A percentile compares a stretch with the other conserved stretches of the same genome.
Conservation (phyloP, 139 green algal species). For the Chloropicon primus region DNA sequence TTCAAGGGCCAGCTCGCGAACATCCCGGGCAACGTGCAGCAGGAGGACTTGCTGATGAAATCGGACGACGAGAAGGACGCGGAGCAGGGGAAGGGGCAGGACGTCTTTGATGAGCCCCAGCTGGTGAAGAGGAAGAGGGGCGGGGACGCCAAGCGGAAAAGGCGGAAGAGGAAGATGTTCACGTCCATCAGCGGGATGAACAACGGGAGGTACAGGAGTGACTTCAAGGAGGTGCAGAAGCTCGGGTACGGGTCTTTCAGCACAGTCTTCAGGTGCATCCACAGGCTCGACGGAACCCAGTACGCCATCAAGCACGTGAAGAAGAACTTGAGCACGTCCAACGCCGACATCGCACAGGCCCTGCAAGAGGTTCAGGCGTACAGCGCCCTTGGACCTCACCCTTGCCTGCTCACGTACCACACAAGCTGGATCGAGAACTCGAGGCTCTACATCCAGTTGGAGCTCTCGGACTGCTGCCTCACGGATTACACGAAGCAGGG, state of each 20-base stretch:
- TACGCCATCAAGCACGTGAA: constrained; percentile 79
- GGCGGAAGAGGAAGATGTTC: background rate
- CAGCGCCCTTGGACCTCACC: constrained; percentile 48
- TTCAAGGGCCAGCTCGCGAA: background rate
- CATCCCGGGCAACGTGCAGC: background rate
- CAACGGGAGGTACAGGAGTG: background rate
- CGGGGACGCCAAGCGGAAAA: background rate
- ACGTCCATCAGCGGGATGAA: background rate
- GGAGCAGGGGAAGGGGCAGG: too few species aligned
- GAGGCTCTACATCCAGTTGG: constrained; percentile 77
- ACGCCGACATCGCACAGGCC: background rate
- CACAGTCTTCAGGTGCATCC: constrained; percentile 47
- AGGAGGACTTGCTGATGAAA: background rate
- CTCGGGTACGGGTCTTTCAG: constrained; percentile 24
- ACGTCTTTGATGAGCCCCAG: background rate
- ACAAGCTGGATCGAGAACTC: constrained; percentile 57
- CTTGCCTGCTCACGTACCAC: constrained; percentile 73
- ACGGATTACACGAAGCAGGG: background rate
- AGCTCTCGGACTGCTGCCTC: constrained; percentile 45
- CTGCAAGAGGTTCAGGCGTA: constrained; percentile 72
- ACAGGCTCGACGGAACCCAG: constrained; percentile 58
- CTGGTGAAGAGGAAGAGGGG: background rate
- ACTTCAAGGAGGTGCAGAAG: background rate
- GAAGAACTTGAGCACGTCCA: constrained; percentile 23
- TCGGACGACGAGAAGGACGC: background rate